These are phyloP conservation scores for Drechslera avenae DNA, from an alignment of 2,329 filamentous ascomycete genomes.

Conservation along the genomic window DNA sequence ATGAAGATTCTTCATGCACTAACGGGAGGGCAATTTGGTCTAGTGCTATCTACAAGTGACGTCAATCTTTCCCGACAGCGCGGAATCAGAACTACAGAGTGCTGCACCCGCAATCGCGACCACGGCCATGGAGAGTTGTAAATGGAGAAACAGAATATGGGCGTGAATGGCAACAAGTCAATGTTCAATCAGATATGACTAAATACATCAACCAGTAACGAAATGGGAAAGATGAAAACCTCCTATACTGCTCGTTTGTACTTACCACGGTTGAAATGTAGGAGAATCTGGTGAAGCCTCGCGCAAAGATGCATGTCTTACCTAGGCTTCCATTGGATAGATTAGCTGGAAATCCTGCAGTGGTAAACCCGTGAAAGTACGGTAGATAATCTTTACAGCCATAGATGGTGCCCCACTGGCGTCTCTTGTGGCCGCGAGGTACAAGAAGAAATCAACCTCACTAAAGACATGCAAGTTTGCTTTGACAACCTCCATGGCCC, in stretches of 20 bases:
- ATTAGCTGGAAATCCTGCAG: not conserved
- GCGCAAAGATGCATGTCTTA: not conserved
- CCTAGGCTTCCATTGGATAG: not conserved
- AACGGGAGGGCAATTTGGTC: too few species aligned
- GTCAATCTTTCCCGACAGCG: not conserved
- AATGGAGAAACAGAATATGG: too few species aligned
- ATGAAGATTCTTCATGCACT: too few species aligned
- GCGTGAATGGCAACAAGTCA: too few species aligned
- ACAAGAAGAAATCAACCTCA: conserved; percentile 12
- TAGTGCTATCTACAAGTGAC: not conserved
- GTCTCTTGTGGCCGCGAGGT: conserved; percentile 3
- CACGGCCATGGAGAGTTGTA: too few species aligned
- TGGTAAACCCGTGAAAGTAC: conserved; percentile 10
- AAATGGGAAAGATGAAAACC: conserved; percentile 20
- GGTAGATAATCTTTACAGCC: not conserved
- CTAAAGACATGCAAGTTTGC: conserved; percentile 13
- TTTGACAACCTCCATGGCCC: conserved; percentile 9
- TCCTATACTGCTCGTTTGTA: conserved; percentile 9
- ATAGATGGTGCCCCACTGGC: conserved; percentile 13
- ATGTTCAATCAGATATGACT: conserved; percentile 12
- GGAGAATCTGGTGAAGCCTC: not conserved
- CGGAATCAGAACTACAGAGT: too few species aligned
- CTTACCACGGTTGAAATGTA: not conserved
- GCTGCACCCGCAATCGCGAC: too few species aligned
- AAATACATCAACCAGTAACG: too few species aligned